Conservation (phyloP, 352 stramenopile species). For the Thalassiosira sp. region DNA sequence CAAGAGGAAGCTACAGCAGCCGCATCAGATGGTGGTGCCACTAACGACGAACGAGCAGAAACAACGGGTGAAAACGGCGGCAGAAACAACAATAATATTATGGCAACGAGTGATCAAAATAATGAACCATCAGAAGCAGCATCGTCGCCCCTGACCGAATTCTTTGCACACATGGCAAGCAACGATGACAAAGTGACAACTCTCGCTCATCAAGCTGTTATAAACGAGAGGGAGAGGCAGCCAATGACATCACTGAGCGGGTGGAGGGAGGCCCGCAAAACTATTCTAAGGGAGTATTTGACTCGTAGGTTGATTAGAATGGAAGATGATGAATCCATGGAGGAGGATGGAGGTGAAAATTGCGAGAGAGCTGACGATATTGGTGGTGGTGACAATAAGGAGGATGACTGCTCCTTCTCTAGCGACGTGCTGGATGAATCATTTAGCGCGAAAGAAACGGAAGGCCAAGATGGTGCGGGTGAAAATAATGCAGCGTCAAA, state of each 20-base stretch:
- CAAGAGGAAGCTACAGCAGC: too few species aligned
- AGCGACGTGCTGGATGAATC: constrained; percentile 19
- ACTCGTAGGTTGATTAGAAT: constrained; percentile 20
- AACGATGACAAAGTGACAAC: not conserved
- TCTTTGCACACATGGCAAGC: constrained; percentile 2
- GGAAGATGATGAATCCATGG: too few species aligned
- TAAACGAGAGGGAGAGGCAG: too few species aligned
- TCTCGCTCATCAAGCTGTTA: too few species aligned
- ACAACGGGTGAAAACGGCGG: too few species aligned
- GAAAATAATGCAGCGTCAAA: not conserved
- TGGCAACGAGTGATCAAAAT: not conserved
- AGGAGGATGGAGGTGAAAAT: not conserved
- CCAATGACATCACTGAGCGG: constrained; percentile 10
- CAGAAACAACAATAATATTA: not conserved
- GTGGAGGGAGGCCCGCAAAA: constrained; percentile 22
- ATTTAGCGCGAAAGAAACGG: not conserved
- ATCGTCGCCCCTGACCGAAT: not conserved
- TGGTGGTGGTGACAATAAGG: constrained; percentile 5
- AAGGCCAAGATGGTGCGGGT: not conserved
- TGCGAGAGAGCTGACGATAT: too few species aligned
- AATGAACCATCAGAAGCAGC: not conserved
- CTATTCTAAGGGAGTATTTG: constrained; percentile 24
- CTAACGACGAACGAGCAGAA: too few species aligned
- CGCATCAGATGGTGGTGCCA: too few species aligned
- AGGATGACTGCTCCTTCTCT: constrained; percentile 26